phyloP scores from a whole-genome alignment of 306 rosid genomes.

The Lathyrus aphaca region DNA sequence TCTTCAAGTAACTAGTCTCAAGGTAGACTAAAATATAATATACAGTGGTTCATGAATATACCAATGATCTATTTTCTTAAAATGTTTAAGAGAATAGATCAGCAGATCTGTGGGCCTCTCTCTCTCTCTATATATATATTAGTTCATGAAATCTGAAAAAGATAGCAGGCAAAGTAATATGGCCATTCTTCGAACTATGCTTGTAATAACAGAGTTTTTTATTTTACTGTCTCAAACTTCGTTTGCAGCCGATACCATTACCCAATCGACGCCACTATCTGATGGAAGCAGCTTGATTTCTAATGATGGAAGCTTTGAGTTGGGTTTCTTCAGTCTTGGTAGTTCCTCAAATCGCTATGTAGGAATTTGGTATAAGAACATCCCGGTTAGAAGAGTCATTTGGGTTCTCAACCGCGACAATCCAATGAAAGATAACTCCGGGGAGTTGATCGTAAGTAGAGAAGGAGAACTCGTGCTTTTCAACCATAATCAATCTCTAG shows the following conservation, averaged over 20 bases:
- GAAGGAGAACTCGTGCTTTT: constrained; percentile 9
- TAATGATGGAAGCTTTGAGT: not conserved
- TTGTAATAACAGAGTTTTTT: not conserved
- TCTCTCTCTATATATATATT: no score
- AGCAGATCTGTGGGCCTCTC: no score
- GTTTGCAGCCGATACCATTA: not conserved
- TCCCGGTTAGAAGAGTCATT: not conserved
- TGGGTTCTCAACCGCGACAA: constrained; percentile 34
- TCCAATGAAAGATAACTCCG: constrained; percentile 10
- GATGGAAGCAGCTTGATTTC: constrained; percentile 26
- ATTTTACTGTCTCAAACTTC: constrained; percentile 10
- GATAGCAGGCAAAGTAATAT: not conserved
- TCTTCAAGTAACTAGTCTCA: no score
- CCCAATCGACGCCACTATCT: not conserved
- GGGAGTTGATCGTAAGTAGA: not conserved
- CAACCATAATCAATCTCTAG: not conserved
- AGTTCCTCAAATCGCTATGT: constrained; percentile 3
- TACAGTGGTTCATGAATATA: no score
- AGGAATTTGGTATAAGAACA: constrained; percentile 15
- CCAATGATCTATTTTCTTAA: no score
- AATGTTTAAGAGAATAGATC: no score
- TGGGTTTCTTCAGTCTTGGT: not conserved
- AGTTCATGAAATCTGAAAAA: no score
- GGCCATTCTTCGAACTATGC: not conserved
- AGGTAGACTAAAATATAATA: no score